A percentile compares a stretch with the other conserved stretches of the same genome.
Evolutionary conservation across 2,329 filamentous ascomycete species (phyloP).

Genomic region (Chaetothyriales sp.): DNA sequence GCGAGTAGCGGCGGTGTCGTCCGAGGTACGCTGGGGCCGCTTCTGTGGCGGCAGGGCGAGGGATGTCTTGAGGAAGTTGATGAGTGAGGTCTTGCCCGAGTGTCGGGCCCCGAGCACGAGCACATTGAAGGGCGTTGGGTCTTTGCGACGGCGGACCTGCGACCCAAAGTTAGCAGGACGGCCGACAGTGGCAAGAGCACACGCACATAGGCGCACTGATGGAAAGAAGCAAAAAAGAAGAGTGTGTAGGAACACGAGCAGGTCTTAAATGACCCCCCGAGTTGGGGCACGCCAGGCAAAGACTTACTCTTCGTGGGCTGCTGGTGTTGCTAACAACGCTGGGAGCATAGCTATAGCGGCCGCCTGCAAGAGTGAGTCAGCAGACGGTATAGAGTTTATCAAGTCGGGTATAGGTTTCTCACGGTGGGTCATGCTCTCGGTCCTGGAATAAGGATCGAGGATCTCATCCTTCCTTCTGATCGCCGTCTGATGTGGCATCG

Average conservation of each 20-base stretch:
- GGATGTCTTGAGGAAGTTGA: constrained; percentile 83
- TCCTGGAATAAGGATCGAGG: constrained; percentile 60
- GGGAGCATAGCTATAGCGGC: constrained; percentile 90
- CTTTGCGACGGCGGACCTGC: constrained; percentile 72
- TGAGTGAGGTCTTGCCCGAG: constrained; percentile 89
- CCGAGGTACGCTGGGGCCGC: constrained; percentile 43
- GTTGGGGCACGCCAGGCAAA: not conserved
- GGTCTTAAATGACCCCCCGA: no score
- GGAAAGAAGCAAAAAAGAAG: no score
- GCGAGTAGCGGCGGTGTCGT: constrained; percentile 35
- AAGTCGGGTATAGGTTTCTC: constrained; percentile 3
- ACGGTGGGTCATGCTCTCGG: constrained; percentile 92
- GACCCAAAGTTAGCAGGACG: not conserved
- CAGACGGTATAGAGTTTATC: not conserved
- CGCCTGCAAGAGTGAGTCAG: constrained; percentile 23
- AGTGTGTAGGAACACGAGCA: no score
- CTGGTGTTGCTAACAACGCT: constrained; percentile 83
- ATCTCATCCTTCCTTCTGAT: constrained; percentile 5
- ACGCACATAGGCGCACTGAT: no score
- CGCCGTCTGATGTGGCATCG: constrained; percentile 6
- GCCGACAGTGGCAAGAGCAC: not conserved
- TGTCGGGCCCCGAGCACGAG: constrained; percentile 76
- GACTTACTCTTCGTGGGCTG: constrained; percentile 57
- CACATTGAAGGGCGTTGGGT: constrained; percentile 94
- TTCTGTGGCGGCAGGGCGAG: constrained; percentile 72